phyloP scores from a whole-genome alignment of 75 land plant genomes.

The Pinus tabuliformis region DNA sequence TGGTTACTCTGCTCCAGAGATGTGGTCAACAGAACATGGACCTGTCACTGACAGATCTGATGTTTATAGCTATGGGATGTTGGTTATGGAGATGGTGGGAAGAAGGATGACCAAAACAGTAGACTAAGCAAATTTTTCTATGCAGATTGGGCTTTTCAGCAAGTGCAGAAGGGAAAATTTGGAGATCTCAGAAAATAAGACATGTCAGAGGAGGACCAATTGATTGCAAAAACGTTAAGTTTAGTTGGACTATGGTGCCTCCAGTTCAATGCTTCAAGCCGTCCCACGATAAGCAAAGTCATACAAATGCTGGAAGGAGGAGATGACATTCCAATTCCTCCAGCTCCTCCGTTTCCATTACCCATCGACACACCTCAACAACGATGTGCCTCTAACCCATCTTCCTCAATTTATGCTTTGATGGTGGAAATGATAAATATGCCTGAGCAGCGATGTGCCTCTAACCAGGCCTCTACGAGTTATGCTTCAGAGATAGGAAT shows the following conservation, averaged over 20 bases:
- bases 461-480: too few species aligned
- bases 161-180: conserved; percentile 58
- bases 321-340: conserved; percentile 51
- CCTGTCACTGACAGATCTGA: conserved; percentile 79
- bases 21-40: conserved; percentile 51
- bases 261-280: conserved; percentile 69
- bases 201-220: conserved; percentile 38
- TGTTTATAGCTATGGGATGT: conserved; percentile 86
- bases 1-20: conserved; percentile 89
- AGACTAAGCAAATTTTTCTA: conserved; percentile 47
- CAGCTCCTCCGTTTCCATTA: conserved; percentile 27
- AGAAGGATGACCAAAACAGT: conserved; percentile 37
- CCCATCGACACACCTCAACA: too few species aligned
- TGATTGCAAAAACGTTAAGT: conserved; percentile 38
- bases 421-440: too few species aligned
- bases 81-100: conserved; percentile 76
- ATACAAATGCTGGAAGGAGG: conserved; percentile 81
- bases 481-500: too few species aligned
- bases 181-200: conserved; percentile 32
- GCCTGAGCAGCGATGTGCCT: too few species aligned
- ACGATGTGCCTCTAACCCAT: too few species aligned
- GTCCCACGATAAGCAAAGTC: conserved; percentile 81
- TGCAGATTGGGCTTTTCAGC: conserved; percentile 64
- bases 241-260: conserved; percentile 77
- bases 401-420: too few species aligned